A percentile compares a stretch with the other conserved stretches of the same genome.
Evolutionary conservation across 768 basidiomycete genomes (phyloP).

Genomic region (Boletus reticuloceps): DNA sequence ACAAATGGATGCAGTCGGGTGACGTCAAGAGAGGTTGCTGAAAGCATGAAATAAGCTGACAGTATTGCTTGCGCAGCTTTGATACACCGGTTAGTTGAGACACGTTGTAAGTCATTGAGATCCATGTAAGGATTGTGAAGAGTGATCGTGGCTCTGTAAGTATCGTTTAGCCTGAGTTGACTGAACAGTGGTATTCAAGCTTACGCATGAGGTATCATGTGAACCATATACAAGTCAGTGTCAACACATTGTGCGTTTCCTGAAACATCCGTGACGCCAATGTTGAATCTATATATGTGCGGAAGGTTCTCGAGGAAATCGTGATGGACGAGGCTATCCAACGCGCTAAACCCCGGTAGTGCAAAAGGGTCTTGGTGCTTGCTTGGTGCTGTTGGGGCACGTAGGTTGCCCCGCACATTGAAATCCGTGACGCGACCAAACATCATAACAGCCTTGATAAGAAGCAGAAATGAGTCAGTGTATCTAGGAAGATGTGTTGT

Average conservation of each 20-base stretch:
- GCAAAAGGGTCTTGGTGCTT: constrained; percentile 73
- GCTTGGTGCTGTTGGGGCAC: constrained; percentile 61
- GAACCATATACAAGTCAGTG: constrained; percentile 85
- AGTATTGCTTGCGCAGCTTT: constrained; percentile 74
- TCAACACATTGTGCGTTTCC: constrained; percentile 60
- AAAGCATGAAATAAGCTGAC: constrained; percentile 70
- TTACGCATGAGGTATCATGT: constrained; percentile 83
- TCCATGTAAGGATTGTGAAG: constrained; percentile 84
- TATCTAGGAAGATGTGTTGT: constrained; percentile 70
- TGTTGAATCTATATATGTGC: constrained; percentile 59
- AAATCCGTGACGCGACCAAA: constrained; percentile 85
- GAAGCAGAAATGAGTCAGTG: constrained; percentile 77
- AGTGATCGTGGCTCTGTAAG: constrained; percentile 75
- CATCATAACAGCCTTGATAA: constrained; percentile 81
- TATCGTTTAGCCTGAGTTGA: constrained; percentile 9
- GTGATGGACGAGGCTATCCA: constrained; percentile 65
- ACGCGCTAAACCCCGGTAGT: constrained; percentile 60
- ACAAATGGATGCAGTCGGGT: constrained; percentile 80
- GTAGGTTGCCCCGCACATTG: constrained; percentile 72
- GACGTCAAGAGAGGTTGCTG: constrained; percentile 81
- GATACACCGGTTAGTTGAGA: constrained; percentile 70
- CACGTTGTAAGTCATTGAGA: constrained; percentile 59
- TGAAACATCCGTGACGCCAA: constrained; percentile 57
- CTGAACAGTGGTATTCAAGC: constrained; percentile 17
- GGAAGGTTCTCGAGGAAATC: constrained; percentile 75